phyloP scores from a whole-genome alignment of 768 basidiomycete species.

The Russula sp. region DNA sequence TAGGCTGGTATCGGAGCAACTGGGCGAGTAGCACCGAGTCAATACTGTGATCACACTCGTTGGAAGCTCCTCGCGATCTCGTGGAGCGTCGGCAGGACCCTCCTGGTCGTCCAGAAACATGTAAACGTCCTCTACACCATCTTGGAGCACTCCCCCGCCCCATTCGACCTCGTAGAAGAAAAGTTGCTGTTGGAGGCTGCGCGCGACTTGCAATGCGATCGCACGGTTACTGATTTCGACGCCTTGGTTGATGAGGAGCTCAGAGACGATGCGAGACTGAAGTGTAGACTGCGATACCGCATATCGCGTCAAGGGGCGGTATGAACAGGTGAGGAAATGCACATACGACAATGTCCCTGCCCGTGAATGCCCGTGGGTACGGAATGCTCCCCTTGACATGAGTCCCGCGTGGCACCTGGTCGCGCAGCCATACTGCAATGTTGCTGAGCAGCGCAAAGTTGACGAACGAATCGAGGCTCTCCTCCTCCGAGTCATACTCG shows the following conservation, averaged over 20 bases:
- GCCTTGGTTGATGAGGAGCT: slow-evolving; percentile 70
- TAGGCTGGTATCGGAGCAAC: slow-evolving; percentile 69
- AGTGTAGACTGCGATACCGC: slow-evolving; percentile 64
- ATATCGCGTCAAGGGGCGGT: neutral
- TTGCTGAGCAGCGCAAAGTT: slow-evolving; percentile 85
- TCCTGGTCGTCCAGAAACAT: slow-evolving; percentile 85
- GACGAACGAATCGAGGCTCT: slow-evolving; percentile 70
- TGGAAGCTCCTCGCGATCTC: slow-evolving; percentile 68
- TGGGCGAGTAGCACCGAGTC: slow-evolving; percentile 86
- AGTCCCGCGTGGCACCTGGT: slow-evolving; percentile 79
- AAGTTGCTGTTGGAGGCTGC: slow-evolving; percentile 84
- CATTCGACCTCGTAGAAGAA: slow-evolving; percentile 98
- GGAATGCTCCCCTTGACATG: slow-evolving; percentile 93
- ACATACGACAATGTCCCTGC: slow-evolving; percentile 88
- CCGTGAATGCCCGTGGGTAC: slow-evolving; percentile 87
- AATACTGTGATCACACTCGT: slow-evolving; percentile 87
- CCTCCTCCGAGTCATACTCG: slow-evolving; percentile 45
- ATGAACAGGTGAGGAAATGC: neutral
- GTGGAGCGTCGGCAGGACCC: slow-evolving; percentile 51
- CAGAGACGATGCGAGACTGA: slow-evolving; percentile 79
- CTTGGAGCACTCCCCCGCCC: slow-evolving; percentile 75
- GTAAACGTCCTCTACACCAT: slow-evolving; percentile 90
- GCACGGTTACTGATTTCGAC: slow-evolving; percentile 73
- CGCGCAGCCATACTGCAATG: slow-evolving; percentile 81
- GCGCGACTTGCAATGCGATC: slow-evolving; percentile 80